Percentiles rank a stretch among this genome's conserved stretches.
These are phyloP conservation scores for Achlya hypogyna DNA, from an alignment of 352 stramenopile genomes.

Conservation along the genomic window DNA sequence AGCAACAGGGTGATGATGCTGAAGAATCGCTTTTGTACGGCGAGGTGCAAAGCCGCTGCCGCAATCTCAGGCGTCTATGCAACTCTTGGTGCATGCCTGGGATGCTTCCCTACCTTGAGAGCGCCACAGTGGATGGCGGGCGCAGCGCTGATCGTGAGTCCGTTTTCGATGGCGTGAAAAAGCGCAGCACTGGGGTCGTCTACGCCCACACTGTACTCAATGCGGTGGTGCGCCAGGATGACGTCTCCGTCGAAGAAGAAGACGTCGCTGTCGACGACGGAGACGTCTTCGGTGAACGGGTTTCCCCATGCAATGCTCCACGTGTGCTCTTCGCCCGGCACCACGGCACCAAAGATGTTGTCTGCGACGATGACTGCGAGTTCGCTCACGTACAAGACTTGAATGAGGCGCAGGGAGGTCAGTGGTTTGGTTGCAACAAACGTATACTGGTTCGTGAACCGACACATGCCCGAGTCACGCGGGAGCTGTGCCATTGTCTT, in stretches of 20 bases:
- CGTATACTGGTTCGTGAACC: too few relatives aligned
- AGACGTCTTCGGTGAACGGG: background rate
- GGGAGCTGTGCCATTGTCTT: too few relatives aligned
- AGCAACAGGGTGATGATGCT: background rate
- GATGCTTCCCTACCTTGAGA: background rate
- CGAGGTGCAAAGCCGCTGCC: background rate
- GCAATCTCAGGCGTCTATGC: background rate
- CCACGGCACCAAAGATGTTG: background rate
- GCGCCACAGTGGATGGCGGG: background rate
- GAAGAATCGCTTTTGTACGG: background rate
- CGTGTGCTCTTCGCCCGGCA: background rate
- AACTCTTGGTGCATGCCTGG: background rate
- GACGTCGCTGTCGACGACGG: background rate
- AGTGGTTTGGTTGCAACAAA: too few relatives aligned
- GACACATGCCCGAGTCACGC: too few relatives aligned
- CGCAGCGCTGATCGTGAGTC: background rate
- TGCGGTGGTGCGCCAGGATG: background rate
- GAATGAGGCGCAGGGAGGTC: too few relatives aligned
- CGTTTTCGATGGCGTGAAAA: background rate
- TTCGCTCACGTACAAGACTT: too few relatives aligned
- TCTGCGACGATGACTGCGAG: too few relatives aligned
- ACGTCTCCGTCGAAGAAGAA: background rate
- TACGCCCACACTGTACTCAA: background rate
- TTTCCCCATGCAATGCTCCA: background rate
- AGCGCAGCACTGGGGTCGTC: background rate